A percentile compares a stretch with the other conserved stretches of the same genome.
These are phyloP conservation scores for Fusarium dlaminii DNA, from an alignment of 2,329 filamentous ascomycete species.

Conservation along the genomic window DNA sequence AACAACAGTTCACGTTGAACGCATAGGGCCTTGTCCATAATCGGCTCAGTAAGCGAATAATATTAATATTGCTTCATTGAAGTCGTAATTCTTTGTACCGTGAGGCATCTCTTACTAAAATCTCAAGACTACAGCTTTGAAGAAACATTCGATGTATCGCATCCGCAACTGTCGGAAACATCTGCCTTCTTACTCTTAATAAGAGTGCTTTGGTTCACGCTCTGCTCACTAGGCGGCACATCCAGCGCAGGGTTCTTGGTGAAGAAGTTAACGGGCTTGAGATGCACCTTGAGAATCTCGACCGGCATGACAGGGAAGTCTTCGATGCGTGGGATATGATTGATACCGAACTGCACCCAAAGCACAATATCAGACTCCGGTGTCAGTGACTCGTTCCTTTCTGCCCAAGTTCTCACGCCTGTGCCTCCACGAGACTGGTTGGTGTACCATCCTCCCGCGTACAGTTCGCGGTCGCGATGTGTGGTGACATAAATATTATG, in stretches of 20 bases:
- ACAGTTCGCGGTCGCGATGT: conserved; percentile 60
- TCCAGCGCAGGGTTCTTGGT: conserved; percentile 58
- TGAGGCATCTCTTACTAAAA: not conserved
- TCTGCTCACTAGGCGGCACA: conserved; percentile 47
- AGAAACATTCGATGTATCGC: not conserved
- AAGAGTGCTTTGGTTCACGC: conserved; percentile 28
- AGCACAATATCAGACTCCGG: conserved; percentile 73
- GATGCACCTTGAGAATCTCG: conserved; percentile 29
- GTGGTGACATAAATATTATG: conserved; percentile 62
- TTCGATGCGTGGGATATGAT: conserved; percentile 59
- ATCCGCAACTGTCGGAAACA: not conserved
- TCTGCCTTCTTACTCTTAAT: conserved; percentile 1
- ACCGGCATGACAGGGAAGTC: conserved; percentile 60
- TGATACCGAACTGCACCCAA: conserved; percentile 61
- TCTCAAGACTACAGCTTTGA: conserved; percentile 7
- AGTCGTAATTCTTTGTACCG: not conserved
- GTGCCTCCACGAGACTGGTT: conserved; percentile 54
- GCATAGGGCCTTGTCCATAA: not conserved
- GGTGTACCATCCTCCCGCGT: conserved; percentile 61
- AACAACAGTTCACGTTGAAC: conserved; percentile 12
- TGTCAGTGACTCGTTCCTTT: conserved; percentile 60
- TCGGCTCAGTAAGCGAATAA: not conserved
- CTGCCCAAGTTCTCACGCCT: conserved; percentile 51
- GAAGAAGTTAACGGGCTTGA: conserved; percentile 59
- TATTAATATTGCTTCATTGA: not conserved